Percentiles rank a stretch among this genome's conserved stretches.
Evolutionary conservation across 129 eudicot species (phyloP).

Genomic region (Kitagawia praeruptora): DNA sequence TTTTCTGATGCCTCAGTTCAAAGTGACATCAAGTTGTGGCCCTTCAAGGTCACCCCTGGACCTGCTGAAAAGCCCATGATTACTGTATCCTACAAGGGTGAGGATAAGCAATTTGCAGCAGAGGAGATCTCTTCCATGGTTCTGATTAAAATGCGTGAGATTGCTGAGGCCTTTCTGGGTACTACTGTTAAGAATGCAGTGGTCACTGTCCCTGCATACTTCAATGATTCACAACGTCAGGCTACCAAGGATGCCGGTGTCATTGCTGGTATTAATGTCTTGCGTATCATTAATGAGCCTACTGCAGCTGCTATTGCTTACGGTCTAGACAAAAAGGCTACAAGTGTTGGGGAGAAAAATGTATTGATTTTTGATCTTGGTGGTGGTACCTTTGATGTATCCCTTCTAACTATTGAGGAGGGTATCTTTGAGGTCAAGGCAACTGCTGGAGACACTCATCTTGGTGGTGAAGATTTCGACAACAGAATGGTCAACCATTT

Average conservation of each 20-base stretch:
- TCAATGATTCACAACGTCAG: constrained; percentile 19
- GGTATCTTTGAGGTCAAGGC: constrained; percentile 23
- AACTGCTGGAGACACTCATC: constrained; percentile 17
- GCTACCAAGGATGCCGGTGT: constrained; percentile 24
- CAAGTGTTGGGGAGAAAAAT: constrained; percentile 16
- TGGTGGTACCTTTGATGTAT: constrained; percentile 20
- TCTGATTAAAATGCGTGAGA: constrained; percentile 16
- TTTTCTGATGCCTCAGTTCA: constrained; percentile 14
- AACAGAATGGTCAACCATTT: constrained; percentile 21
- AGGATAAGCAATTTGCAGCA: constrained; percentile 15
- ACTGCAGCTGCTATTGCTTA: constrained; percentile 22
- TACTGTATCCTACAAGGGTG: constrained; percentile 14
- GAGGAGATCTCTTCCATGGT: constrained; percentile 22
- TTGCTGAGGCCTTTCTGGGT: constrained; percentile 19
- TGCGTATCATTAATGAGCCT: constrained; percentile 21
- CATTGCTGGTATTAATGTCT: constrained; percentile 14
- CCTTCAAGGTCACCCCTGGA: constrained; percentile 17
- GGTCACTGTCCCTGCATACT: constrained; percentile 17
- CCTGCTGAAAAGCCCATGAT: constrained; percentile 22
- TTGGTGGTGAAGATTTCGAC: constrained; percentile 19
- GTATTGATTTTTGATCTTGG: constrained; percentile 19
- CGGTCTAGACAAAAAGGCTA: constrained; percentile 19
- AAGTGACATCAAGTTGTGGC: constrained; percentile 18
- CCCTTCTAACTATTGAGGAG: constrained; percentile 18
- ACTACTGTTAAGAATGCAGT: constrained; percentile 13